Conservation (phyloP, 208 protist genomes). For the Leishmania aethiopica region DNA sequence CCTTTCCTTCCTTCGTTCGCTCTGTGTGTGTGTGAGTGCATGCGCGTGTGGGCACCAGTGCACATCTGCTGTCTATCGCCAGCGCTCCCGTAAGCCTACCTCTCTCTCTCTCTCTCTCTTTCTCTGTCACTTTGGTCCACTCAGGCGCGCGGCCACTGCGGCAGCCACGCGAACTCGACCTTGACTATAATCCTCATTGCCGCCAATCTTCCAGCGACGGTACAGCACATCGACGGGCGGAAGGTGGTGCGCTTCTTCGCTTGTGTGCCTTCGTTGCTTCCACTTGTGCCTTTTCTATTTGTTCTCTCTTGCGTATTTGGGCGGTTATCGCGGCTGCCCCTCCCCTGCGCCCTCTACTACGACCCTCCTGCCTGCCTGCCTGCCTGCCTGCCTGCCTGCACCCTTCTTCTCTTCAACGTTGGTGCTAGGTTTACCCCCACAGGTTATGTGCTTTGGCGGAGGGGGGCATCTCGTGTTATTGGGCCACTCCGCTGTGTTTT, state of each 20-base stretch:
- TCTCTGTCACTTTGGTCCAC: not conserved
- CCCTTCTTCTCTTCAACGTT: not conserved
- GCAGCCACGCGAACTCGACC: not conserved
- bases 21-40: not conserved
- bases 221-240: not conserved
- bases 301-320: not conserved
- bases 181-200: not conserved
- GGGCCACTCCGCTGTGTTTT: not conserved
- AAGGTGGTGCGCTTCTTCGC: not conserved
- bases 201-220: not conserved
- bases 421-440: no score
- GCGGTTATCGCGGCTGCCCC: not conserved
- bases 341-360: not conserved
- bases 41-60: not conserved
- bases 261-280: not conserved
- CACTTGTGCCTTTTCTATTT: conserved; percentile 6
- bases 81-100: not conserved
- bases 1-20: not conserved
- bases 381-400: not conserved
- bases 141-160: not conserved
- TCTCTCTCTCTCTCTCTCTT: not conserved
- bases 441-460: no score
- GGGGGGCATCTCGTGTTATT: no score
- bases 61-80: not conserved
- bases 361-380: no score